A percentile compares a stretch with the other conserved stretches of the same genome.
Conservation (phyloP, 2,329 filamentous ascomycete genomes). For the Sclerotinia subarctica region DNA sequence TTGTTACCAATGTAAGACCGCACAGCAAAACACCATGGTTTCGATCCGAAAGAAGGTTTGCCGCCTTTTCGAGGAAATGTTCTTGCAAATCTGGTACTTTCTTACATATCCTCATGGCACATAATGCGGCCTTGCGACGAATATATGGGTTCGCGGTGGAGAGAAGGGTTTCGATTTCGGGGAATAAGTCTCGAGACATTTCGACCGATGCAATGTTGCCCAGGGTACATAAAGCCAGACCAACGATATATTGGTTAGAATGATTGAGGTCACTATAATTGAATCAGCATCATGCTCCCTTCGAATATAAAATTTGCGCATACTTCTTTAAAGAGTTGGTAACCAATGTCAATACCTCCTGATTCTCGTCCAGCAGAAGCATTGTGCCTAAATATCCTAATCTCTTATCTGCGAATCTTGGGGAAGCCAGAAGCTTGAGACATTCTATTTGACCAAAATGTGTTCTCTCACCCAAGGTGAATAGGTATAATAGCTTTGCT, state of each 20-base stretch:
- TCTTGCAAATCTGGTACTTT: constrained; percentile 97
- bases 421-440: constrained; percentile 92
- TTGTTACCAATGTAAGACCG: constrained; percentile 84
- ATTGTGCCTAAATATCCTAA: constrained; percentile 95
- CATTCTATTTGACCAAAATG: constrained; percentile 99
- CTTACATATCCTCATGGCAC: constrained; percentile 96
- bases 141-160: constrained; percentile 98
- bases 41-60: constrained; percentile 80
- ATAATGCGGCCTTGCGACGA: constrained; percentile 92
- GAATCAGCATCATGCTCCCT: constrained; percentile 2
- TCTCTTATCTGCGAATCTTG: constrained; percentile 96
- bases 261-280: constrained; percentile 80
- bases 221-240: constrained; percentile 90
- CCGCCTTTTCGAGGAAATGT: constrained; percentile 93
- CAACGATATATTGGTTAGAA: constrained; percentile 97
- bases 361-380: constrained; percentile 93
- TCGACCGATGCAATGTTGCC: constrained; percentile 97
- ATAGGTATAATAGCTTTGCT: constrained; percentile 95
- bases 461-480: constrained; percentile 93
- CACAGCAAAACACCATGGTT: constrained; percentile 96
- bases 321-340: constrained; percentile 98
- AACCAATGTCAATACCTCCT: constrained; percentile 93
- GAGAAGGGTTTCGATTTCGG: constrained; percentile 89
- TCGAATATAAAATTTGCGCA: constrained; percentile 18
- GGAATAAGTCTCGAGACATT: constrained; percentile 96